These are phyloP conservation scores for Aspergillus sp. DNA, from an alignment of 2,329 filamentous ascomycete genomes.

Conservation along the genomic window DNA sequence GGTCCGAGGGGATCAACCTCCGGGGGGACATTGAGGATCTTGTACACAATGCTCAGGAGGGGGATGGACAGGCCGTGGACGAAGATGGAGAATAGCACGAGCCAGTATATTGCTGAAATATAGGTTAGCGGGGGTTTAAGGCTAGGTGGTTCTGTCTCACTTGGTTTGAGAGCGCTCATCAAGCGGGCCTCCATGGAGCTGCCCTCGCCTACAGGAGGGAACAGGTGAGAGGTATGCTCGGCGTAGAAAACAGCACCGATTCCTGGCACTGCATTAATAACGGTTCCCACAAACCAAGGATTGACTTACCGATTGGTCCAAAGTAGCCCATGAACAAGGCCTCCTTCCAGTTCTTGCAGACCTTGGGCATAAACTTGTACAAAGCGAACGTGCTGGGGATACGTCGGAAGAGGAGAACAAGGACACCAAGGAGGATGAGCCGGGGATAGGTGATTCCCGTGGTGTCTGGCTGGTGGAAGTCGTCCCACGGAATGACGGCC, in stretches of 20 bases:
- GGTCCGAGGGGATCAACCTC: constrained; percentile 30
- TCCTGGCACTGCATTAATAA: constrained; percentile 21
- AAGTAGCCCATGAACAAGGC: constrained; percentile 62
- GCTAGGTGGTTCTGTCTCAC: constrained; percentile 16
- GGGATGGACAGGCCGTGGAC: constrained; percentile 42
- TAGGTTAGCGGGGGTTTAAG: background rate
- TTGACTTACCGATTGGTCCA: constrained; percentile 40
- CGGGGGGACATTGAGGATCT: constrained; percentile 25
- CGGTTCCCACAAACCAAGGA: no score
- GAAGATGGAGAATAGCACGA: constrained; percentile 43
- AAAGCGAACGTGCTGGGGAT: constrained; percentile 56
- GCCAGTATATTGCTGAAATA: constrained; percentile 44
- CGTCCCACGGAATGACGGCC: constrained; percentile 54
- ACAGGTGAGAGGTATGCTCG: constrained; percentile 45
- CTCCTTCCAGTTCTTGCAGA: constrained; percentile 56
- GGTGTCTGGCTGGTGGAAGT: constrained; percentile 53
- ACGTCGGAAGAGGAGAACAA: constrained; percentile 56
- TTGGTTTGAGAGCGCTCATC: constrained; percentile 39
- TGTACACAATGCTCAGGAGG: constrained; percentile 33
- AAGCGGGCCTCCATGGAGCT: constrained; percentile 42
- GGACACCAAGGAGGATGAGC: constrained; percentile 52
- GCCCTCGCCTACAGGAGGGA: constrained; percentile 42
- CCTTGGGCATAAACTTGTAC: constrained; percentile 57
- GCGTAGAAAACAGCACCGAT: constrained; percentile 49
- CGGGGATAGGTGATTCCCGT: constrained; percentile 55